Base-by-base conservation (phyloP, 2,329 filamentous ascomycete species). In the Dactylellina sp. region DNA sequence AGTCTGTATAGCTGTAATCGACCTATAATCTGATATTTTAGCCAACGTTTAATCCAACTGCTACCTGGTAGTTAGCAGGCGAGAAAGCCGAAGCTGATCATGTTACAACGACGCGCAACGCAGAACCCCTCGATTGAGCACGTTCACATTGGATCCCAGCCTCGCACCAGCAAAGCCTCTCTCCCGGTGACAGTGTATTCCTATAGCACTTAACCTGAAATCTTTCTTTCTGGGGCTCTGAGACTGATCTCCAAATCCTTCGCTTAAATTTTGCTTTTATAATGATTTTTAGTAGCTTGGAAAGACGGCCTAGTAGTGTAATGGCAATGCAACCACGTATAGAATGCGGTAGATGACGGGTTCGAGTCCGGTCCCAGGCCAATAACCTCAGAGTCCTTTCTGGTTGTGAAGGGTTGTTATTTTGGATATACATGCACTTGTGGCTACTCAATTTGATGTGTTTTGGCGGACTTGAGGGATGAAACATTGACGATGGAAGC, bases 291-390 rank as follows among this genome's bases (percentile, higher is more conserved):
- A 12, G n/a, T n/a, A 20, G 7, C 11, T 28, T 9, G 1, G 5
- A 7, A 50, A 18, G 40, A 16, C 25, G 62, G 52, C 44, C 62
- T 35, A 49, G 62, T 66, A 35, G 53, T 59, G 62, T 66, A 66
- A 66, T 50, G 62, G 62, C 20, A 66, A 66, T 22, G 53, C 53
- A 32, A 52, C 62, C 62, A 66, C 44, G 32, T 59, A 59, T 66
- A 55, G 61, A 56, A 55, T 64, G 50, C 28, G 61, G 61, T 11
- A 66, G 42, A 66, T 66, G 62, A 59, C 37, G 62, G 50, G 53
- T 57, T 66, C 61, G 50, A 64, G 20, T 64, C 61, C 61, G n/a
- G 49, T 56, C 61, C 61, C 16, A 49, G 62, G 62, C 52, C 62
- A 66, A 16, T 11, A 7, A 20, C 28, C 20, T 22, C 28, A n/a